Percentiles rank a stretch among this genome's conserved stretches.
Evolutionary conservation across 2,329 filamentous ascomycete genomes (phyloP).

Genomic region (Talaromyces islandicus): DNA sequence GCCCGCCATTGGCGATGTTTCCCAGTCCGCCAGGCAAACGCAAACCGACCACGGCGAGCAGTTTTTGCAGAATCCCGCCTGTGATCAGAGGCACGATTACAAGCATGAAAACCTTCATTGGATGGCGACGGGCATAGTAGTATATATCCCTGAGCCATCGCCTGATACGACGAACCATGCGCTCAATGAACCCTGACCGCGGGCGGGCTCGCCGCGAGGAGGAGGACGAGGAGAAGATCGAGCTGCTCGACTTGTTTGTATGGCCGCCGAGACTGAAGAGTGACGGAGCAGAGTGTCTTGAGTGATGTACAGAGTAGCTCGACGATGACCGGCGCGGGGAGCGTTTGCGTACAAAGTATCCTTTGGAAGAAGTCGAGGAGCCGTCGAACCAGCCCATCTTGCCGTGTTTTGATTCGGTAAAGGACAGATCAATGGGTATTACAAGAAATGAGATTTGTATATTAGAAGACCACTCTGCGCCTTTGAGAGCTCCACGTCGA

Average conservation of each 20-base stretch:
- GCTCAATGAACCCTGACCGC: constrained; percentile 69
- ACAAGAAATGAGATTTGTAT: background rate
- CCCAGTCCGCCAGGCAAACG: constrained; percentile 55
- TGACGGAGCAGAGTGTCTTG: constrained; percentile 36
- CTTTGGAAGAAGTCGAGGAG: constrained; percentile 19
- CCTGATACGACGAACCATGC: constrained; percentile 68
- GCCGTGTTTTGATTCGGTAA: background rate
- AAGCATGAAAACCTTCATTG: constrained; percentile 78
- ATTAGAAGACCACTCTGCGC: background rate
- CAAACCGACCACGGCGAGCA: constrained; percentile 74
- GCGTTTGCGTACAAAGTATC: constrained; percentile 26
- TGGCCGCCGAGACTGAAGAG: constrained; percentile 38
- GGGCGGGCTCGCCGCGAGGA: constrained; percentile 75
- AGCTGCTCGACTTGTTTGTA: constrained; percentile 30
- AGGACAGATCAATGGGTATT: background rate
- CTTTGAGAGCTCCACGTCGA: background rate
- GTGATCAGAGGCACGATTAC: constrained; percentile 83
- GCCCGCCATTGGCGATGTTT: constrained; percentile 18
- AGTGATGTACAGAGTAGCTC: constrained; percentile 29
- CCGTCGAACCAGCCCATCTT: constrained; percentile 45
- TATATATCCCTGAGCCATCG: constrained; percentile 74
- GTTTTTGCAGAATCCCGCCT: constrained; percentile 70
- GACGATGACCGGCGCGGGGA: constrained; percentile 33
- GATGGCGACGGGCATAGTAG: constrained; percentile 76
- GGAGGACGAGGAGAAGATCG: constrained; percentile 51